Evolutionary conservation across 495 filamentous ascomycete genomes (phyloP).

Genomic region (Neurospora sp.): DNA sequence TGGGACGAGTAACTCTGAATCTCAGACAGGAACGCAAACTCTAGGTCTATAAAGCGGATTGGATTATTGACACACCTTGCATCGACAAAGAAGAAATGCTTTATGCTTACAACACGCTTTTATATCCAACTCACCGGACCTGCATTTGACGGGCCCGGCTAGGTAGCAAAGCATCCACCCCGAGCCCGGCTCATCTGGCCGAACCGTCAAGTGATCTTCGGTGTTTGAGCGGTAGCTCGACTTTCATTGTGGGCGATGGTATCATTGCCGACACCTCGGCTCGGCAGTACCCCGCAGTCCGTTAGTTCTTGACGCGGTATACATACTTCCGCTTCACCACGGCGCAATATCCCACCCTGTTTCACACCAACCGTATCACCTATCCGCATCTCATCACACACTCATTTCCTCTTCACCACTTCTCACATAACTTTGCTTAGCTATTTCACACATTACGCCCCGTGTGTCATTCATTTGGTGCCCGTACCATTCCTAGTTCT

Average conservation of each 20-base stretch:
- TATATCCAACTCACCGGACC: not conserved
- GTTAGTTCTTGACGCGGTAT: not conserved
- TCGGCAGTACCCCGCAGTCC: not conserved
- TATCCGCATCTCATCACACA: not conserved
- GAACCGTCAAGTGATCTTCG: not conserved
- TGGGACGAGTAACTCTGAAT: not conserved
- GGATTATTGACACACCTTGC: not conserved
- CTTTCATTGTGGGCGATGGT: not conserved
- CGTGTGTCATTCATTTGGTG: not conserved
- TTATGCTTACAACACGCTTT: not conserved
- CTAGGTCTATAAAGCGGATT: not conserved
- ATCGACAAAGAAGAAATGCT: not conserved
- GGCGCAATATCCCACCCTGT: not conserved
- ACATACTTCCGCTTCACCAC: not conserved
- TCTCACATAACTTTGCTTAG: not conserved
- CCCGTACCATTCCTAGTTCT: not conserved
- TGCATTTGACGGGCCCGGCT: not conserved
- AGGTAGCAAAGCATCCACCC: not conserved
- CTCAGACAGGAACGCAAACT: not conserved
- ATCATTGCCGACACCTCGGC: not conserved
- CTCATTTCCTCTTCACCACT: not conserved
- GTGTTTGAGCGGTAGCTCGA: not conserved
- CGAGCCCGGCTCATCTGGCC: not conserved
- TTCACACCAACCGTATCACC: not conserved
- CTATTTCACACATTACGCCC: not conserved